Percentiles rank a stretch among this genome's conserved stretches.
phyloP scores from a whole-genome alignment of 495 filamentous ascomycete species.

The Daldinia caldariorum region DNA sequence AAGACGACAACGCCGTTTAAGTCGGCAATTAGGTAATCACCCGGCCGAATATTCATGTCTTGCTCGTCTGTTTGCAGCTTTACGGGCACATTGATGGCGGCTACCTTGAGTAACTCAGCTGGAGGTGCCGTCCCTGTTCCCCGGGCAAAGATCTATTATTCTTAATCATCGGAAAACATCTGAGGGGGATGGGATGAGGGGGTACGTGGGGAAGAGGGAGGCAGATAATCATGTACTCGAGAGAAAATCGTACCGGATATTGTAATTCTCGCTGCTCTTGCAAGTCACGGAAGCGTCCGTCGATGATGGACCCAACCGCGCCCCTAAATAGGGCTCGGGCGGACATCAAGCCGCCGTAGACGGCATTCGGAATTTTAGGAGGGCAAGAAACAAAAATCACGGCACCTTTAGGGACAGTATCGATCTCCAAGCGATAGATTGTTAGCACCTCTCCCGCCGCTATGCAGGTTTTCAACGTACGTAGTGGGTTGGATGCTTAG shows the following conservation, averaged over 20 bases:
- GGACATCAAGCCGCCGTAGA: conserved; percentile 70
- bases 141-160: conserved; percentile 59
- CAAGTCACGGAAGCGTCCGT: conserved; percentile 67
- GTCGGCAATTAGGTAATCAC: conserved; percentile 68
- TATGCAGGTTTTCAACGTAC: conserved; percentile 46
- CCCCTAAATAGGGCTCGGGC: conserved; percentile 60
- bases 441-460: neutral
- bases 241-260: conserved; percentile 51
- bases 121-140: conserved; percentile 64
- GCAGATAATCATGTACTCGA: too few species aligned
- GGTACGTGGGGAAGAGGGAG: too few species aligned
- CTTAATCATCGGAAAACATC: neutral
- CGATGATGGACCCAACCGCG: conserved; percentile 61
- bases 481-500: conserved; percentile 60
- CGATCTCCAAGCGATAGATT: conserved; percentile 57
- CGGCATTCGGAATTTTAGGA: conserved; percentile 61
- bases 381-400: conserved; percentile 68
- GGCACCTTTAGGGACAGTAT: conserved; percentile 60
- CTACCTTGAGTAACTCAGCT: conserved; percentile 56
- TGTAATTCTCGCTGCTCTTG: conserved; percentile 65
- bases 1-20: conserved; percentile 65
- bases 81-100: conserved; percentile 55
- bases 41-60: conserved; percentile 61
- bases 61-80: conserved; percentile 54
- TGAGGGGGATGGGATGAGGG: neutral